Evolutionary conservation across 306 rosid species (phyloP).

Genomic region (Albizia julibrissin): DNA sequence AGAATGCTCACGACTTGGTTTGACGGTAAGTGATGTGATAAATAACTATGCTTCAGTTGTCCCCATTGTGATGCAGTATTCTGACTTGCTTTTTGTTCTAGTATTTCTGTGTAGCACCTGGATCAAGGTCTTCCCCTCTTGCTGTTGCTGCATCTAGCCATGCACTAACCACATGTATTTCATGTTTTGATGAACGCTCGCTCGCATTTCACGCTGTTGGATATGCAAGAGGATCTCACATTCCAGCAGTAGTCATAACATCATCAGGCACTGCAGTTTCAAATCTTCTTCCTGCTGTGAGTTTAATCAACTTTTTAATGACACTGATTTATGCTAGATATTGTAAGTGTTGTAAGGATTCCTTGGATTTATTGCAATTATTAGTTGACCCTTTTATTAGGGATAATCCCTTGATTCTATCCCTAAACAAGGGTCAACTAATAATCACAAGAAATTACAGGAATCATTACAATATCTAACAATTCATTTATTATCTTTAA

Average conservation of each 20-base stretch:
- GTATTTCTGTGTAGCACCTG: conserved; percentile 98
- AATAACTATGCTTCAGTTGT: conserved; percentile 24
- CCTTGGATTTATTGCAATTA: not conserved
- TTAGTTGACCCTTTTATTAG: not conserved
- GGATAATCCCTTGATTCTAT: not conserved
- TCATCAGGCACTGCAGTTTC: conserved; percentile 99
- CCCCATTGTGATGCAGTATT: conserved; percentile 26
- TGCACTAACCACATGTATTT: conserved; percentile 69
- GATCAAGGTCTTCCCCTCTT: conserved; percentile 98
- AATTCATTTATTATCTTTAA: not conserved
- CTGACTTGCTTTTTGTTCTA: conserved; percentile 57
- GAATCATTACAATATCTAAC: not conserved
- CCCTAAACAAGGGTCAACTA: not conserved
- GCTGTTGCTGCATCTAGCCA: conserved; percentile 96
- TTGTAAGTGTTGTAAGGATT: not conserved
- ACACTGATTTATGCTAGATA: not conserved
- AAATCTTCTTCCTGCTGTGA: conserved; percentile 95
- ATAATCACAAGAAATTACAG: not conserved
- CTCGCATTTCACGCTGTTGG: conserved; percentile 98
- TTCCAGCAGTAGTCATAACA: conserved; percentile 89
- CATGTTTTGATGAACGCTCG: conserved; percentile 92
- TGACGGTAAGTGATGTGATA: conserved; percentile 59
- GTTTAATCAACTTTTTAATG: conserved; percentile 37
- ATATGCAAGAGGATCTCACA: conserved; percentile 87
- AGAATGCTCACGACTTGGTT: conserved; percentile 95